A percentile compares a stretch with the other conserved stretches of the same genome.
These are phyloP conservation scores for Plectranthus barbatus DNA, from an alignment of 257 asterid genomes.

Conservation along the genomic window DNA sequence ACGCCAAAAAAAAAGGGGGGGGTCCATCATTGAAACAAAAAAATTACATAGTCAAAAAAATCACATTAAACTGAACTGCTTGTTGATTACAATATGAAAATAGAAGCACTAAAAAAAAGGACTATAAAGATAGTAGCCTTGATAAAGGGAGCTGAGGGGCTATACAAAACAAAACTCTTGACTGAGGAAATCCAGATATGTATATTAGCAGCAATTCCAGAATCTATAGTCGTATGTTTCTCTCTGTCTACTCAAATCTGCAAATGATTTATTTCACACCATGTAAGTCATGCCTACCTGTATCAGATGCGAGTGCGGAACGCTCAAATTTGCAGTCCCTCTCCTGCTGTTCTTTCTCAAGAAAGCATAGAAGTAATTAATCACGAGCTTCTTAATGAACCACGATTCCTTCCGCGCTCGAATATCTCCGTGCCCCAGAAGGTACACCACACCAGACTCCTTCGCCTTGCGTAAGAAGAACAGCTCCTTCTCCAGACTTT, in stretches of 20 bases:
- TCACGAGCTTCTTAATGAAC: slow-evolving; percentile 85
- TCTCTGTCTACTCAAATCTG: neutral
- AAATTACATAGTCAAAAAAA: slow-evolving; percentile 7
- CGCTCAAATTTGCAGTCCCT: slow-evolving; percentile 79
- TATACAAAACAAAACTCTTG: neutral
- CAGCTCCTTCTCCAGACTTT: slow-evolving; percentile 82
- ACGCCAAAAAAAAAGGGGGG: too few relatives aligned
- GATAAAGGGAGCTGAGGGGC: slow-evolving; percentile 11
- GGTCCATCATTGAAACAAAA: too few relatives aligned
- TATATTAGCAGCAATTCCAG: neutral
- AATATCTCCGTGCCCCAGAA: slow-evolving; percentile 86
- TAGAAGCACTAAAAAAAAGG: slow-evolving; percentile 8
- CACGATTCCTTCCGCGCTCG: slow-evolving; percentile 92
- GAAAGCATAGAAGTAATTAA: slow-evolving; percentile 85
- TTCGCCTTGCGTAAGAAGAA: slow-evolving; percentile 73
- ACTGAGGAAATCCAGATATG: neutral
- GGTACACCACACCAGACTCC: slow-evolving; percentile 85
- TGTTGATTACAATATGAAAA: slow-evolving; percentile 22
- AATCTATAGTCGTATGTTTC: neutral
- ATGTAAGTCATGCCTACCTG: slow-evolving; percentile 96
- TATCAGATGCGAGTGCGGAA: slow-evolving; percentile 78
- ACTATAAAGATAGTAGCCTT: neutral
- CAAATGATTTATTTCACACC: slow-evolving; percentile 42
- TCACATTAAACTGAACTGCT: slow-evolving; percentile 15
- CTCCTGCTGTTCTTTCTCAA: slow-evolving; percentile 85